phyloP scores from a whole-genome alignment of 2,329 filamentous ascomycete genomes.

The Monilinia laxa region DNA sequence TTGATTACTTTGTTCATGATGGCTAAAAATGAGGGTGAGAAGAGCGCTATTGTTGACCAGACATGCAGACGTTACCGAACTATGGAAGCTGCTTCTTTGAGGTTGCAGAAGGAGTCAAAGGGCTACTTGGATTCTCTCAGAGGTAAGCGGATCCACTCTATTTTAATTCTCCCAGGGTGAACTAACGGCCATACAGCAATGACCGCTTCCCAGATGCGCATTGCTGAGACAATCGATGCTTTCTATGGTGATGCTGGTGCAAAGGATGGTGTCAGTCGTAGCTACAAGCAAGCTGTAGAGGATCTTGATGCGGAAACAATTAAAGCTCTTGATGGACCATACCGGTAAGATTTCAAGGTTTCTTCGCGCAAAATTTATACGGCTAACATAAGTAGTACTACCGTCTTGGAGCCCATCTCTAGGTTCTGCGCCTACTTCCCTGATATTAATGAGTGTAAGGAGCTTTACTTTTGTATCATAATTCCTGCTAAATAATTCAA shows the following conservation, averaged over 20 bases:
- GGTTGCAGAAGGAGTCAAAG: slow-evolving; percentile 96
- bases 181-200: slow-evolving; percentile 62
- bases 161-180: not conserved
- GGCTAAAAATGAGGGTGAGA: not conserved
- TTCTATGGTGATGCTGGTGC: slow-evolving; percentile 97
- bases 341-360: slow-evolving; percentile 56
- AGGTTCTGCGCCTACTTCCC: slow-evolving; percentile 98
- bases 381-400: slow-evolving; percentile 57
- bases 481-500: slow-evolving; percentile 28
- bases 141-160: slow-evolving; percentile 51
- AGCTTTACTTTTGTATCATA: not conserved
- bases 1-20: not conserved
- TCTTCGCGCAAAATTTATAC: not conserved
- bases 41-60: slow-evolving; percentile 5
- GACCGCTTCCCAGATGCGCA: slow-evolving; percentile 99
- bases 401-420: slow-evolving; percentile 91
- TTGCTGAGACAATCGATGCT: slow-evolving; percentile 97
- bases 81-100: slow-evolving; percentile 90
- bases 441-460: slow-evolving; percentile 91
- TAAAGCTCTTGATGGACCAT: slow-evolving; percentile 95
- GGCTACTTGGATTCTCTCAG: slow-evolving; percentile 94
- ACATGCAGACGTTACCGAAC: slow-evolving; percentile 80
- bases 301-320: slow-evolving; percentile 98
- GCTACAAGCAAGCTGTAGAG: slow-evolving; percentile 97
- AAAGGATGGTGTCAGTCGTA: slow-evolving; percentile 89